These are phyloP conservation scores for Maudiozyma humilis DNA, from an alignment of 1,139 yeast species.

Conservation along the genomic window DNA sequence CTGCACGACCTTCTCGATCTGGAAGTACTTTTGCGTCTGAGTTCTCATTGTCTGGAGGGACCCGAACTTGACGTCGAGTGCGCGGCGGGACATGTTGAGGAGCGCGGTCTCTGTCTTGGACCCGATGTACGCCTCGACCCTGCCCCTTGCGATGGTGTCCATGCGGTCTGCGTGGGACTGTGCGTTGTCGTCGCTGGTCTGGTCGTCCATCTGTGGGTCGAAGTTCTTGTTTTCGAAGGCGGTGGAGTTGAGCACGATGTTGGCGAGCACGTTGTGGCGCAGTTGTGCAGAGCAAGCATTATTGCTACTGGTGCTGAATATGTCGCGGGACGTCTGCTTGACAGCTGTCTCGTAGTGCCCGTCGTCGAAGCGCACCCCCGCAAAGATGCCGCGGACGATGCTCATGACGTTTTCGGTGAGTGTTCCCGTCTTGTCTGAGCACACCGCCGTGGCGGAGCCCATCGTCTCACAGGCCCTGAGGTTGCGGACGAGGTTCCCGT, in stretches of 20 bases:
- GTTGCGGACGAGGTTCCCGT: slow-evolving; percentile 91
- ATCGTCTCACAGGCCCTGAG: slow-evolving; percentile 92
- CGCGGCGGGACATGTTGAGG: slow-evolving; percentile 55
- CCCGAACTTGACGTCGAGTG: slow-evolving; percentile 40
- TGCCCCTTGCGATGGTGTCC: slow-evolving; percentile 15
- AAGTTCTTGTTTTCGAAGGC: slow-evolving; percentile 63
- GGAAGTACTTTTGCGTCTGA: slow-evolving; percentile 23
- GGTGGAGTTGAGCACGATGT: slow-evolving; percentile 72
- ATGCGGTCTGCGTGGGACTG: slow-evolving; percentile 16
- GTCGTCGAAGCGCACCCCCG: slow-evolving; percentile 35
- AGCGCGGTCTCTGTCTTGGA: slow-evolving; percentile 93
- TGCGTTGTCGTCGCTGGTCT: slow-evolving; percentile 6
- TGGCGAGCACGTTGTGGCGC: slow-evolving; percentile 41
- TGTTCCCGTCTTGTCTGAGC: slow-evolving; percentile 97
- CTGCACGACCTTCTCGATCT: slow-evolving; percentile 45
- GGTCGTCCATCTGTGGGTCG: slow-evolving; percentile 3
- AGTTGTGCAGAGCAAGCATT: slow-evolving; percentile 31
- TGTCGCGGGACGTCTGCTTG: slow-evolving; percentile 21
- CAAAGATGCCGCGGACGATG: slow-evolving; percentile 67
- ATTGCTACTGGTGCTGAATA: slow-evolving; percentile 1
- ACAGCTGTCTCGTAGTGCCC: slow-evolving; percentile 14
- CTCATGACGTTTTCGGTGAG: slow-evolving; percentile 89
- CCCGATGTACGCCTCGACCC: slow-evolving; percentile 64
- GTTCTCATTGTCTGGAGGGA: slow-evolving; percentile 37
- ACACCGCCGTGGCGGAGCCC: slow-evolving; percentile 97